Percentiles rank a stretch among this genome's conserved stretches.
phyloP scores from a whole-genome alignment of 495 filamentous ascomycete species.

The Glonium stellatum region DNA sequence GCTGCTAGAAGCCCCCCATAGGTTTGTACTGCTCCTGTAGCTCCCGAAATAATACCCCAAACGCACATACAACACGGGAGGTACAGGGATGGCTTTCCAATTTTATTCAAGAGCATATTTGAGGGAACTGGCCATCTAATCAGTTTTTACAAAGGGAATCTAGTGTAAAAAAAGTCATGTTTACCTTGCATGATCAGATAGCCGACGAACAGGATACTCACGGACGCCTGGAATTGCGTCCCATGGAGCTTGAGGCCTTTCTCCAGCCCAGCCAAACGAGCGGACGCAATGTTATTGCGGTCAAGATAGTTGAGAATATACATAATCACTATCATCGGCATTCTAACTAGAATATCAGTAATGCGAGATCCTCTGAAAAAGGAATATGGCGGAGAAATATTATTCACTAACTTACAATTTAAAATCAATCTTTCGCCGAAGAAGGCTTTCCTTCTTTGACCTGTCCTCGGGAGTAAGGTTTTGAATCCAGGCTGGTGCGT shows the following conservation, averaged over 20 bases:
- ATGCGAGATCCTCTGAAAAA: no score
- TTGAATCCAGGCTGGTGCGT: no score
- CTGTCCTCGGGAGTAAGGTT: no score
- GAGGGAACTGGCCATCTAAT: conserved; percentile 47
- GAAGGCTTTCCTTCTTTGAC: no score
- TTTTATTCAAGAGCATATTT: conserved; percentile 55
- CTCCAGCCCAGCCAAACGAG: conserved; percentile 36
- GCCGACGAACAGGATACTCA: conserved; percentile 66
- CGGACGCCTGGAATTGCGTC: conserved; percentile 33
- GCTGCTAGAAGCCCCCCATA: conserved; percentile 49
- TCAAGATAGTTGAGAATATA: conserved; percentile 82
- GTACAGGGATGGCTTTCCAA: conserved; percentile 36
- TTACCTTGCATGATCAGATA: conserved; percentile 41
- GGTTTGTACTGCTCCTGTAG: conserved; percentile 42
- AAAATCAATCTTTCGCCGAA: no score
- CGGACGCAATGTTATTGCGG: conserved; percentile 54
- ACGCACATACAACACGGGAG: conserved; percentile 42
- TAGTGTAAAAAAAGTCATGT: not conserved
- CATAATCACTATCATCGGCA: no score
- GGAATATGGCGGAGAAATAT: no score
- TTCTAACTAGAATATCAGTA: no score
- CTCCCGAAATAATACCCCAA: conserved; percentile 46
- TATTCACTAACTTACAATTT: no score
- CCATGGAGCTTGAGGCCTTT: not conserved
- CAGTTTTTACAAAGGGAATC: not conserved